These are phyloP conservation scores for Blastobotrys muscicola DNA, from an alignment of 805 yeast genomes.

Conservation along the genomic window DNA sequence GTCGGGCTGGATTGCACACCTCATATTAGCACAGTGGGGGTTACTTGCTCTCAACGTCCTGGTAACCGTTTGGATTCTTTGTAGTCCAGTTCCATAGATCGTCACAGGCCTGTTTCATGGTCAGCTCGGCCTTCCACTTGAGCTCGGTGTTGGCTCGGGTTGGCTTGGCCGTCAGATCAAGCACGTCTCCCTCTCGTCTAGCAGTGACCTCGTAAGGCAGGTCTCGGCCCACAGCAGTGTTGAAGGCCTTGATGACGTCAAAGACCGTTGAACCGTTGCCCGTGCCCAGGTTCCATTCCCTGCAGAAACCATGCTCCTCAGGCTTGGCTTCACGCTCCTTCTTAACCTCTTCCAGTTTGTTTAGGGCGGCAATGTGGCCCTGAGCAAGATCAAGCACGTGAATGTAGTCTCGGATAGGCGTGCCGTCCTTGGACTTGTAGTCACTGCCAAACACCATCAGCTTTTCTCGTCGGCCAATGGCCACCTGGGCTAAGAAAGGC, in stretches of 20 bases:
- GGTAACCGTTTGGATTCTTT: slow-evolving; percentile 56
- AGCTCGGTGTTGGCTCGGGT: slow-evolving; percentile 57
- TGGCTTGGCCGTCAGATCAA: slow-evolving; percentile 64
- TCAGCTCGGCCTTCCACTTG: slow-evolving; percentile 48
- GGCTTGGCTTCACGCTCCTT: slow-evolving; percentile 11
- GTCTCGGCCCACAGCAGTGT: slow-evolving; percentile 51
- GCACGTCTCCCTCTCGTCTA: slow-evolving; percentile 69
- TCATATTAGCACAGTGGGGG: not conserved
- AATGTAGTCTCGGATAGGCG: slow-evolving; percentile 73
- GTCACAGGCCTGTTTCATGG: slow-evolving; percentile 53
- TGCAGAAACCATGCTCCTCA: slow-evolving; percentile 39
- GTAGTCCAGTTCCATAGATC: slow-evolving; percentile 76
- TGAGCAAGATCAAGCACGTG: slow-evolving; percentile 72
- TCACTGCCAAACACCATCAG: slow-evolving; percentile 64
- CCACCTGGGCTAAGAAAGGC: slow-evolving; percentile 71
- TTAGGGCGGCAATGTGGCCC: slow-evolving; percentile 67
- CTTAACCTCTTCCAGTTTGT: slow-evolving; percentile 35
- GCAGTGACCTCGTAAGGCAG: slow-evolving; percentile 57
- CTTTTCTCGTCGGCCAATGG: slow-evolving; percentile 58
- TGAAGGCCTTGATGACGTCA: slow-evolving; percentile 58
- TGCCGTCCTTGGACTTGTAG: slow-evolving; percentile 64
- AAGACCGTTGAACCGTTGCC: slow-evolving; percentile 74
- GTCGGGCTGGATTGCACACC: too few species aligned
- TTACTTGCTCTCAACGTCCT: slow-evolving; percentile 6
- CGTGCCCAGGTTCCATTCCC: slow-evolving; percentile 80